Base-by-base conservation (phyloP, 23 red algal species). In the Gracilaria domingensis region DNA sequence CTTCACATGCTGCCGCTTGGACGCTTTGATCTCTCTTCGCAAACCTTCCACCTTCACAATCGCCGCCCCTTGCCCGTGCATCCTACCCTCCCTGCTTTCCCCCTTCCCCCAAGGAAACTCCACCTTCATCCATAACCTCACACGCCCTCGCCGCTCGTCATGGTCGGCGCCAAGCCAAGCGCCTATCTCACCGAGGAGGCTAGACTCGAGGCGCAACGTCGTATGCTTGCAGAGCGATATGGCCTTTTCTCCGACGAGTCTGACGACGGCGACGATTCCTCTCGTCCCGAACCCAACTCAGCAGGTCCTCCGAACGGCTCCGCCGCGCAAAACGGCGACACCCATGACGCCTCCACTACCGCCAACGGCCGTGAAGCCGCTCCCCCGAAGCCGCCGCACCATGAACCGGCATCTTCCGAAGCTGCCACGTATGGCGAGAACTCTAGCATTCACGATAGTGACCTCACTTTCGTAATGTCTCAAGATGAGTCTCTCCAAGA, bases 151-250 rank as follows among this genome's bases (percentile, higher is more conserved):
- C 79, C 51, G 44, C 54, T 65, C 32, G 35, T 32, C 39, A 90
- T 90, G 87, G 87, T 90, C 74, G 76, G 76, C 87, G 64, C 71
- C 40, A 90, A 90, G 60, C 87, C 87, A 42, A 82, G 58, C 58
- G 77, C 89, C 65, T 92, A 92, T 55, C 67, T 92, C 34, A 84
- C 89, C 53, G 89, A 92, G 67, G 79, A 92, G 62, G 80, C 89
- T 12, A 78, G 89, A 58, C 66, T 84, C 12, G 89, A 92, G 48
- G 89, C 89, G 14, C 89, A 92, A 69, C 89, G 89, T 79, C 89
- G 89, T 28, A 92, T 92, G 89, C 78, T 92, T 42, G 89, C 89
- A 17, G 89, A 92, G 67, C 78, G 80, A 17, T 92, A 92, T 59
- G 89, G 89, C 65, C 89, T 92, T 28, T 57, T 77, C 36, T 92